These are phyloP conservation scores for Mycena indigotica DNA, from an alignment of 768 basidiomycete species.

Conservation along the genomic window DNA sequence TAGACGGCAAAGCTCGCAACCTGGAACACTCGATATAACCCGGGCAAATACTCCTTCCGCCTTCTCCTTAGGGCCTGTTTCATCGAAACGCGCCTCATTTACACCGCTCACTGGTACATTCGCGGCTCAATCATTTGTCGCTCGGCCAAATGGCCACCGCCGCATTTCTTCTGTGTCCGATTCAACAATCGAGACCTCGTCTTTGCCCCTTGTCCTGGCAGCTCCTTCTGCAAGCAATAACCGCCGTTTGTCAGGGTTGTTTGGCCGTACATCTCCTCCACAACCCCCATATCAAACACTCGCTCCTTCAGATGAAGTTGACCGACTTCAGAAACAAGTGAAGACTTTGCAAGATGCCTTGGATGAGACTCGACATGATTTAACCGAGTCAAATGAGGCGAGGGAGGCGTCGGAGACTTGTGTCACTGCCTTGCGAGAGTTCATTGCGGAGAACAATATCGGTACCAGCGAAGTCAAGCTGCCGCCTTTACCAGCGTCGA, in stretches of 20 bases:
- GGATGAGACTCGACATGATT: slow-evolving; percentile 63
- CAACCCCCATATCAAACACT: slow-evolving; percentile 33
- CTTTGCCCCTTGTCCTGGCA: neutral
- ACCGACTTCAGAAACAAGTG: slow-evolving; percentile 63
- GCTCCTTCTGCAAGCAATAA: slow-evolving; percentile 25
- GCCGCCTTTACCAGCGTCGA: slow-evolving; percentile 44
- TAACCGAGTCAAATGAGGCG: slow-evolving; percentile 80
- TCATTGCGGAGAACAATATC: slow-evolving; percentile 74
- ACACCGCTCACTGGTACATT: slow-evolving; percentile 65
- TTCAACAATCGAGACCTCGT: slow-evolving; percentile 38
- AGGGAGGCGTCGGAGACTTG: slow-evolving; percentile 86
- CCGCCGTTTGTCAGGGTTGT: slow-evolving; percentile 54
- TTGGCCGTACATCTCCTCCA: slow-evolving; percentile 53
- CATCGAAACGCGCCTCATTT: slow-evolving; percentile 76
- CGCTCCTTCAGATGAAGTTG: slow-evolving; percentile 48
- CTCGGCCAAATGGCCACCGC: slow-evolving; percentile 55
- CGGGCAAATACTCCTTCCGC: slow-evolving; percentile 44
- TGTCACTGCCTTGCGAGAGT: slow-evolving; percentile 78
- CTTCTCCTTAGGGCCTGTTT: slow-evolving; percentile 45
- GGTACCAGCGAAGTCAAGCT: slow-evolving; percentile 45
- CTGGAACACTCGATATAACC: slow-evolving; percentile 55
- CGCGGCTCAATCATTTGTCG: slow-evolving; percentile 33
- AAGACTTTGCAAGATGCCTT: slow-evolving; percentile 57
- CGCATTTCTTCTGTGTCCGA: slow-evolving; percentile 79
- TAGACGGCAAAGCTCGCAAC: slow-evolving; percentile 57